Conservation (phyloP, 331 rosid genomes). For the Malus hybrid region DNA sequence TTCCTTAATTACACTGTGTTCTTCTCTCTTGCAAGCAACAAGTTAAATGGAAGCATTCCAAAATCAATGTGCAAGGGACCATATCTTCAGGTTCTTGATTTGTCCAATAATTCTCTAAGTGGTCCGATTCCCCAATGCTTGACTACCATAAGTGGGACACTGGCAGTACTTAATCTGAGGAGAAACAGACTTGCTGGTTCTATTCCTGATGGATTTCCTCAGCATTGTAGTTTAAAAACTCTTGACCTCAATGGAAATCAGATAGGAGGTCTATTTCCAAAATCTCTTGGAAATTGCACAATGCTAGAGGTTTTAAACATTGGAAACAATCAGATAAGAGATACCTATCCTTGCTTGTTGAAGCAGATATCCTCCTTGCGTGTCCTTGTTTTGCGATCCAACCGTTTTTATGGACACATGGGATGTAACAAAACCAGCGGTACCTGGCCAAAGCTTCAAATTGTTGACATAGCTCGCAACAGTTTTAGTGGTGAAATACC, state of each 20-base stretch:
- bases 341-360: conserved; percentile 38
- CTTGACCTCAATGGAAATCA: conserved; percentile 39
- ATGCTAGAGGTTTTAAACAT: conserved; percentile 42
- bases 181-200: conserved; percentile 24
- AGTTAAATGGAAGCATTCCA: conserved; percentile 23
- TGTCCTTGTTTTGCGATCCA: conserved; percentile 49
- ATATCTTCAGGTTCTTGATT: conserved; percentile 52
- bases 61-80: conserved; percentile 35
- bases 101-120: conserved; percentile 37
- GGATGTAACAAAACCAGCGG: conserved; percentile 16
- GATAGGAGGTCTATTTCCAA: conserved; percentile 38
- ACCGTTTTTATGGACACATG: conserved; percentile 29
- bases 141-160: conserved; percentile 6
- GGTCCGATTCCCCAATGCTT: conserved; percentile 43
- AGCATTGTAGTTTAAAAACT: conserved; percentile 30
- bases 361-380: conserved; percentile 36
- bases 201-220: conserved; percentile 32
- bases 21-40: conserved; percentile 48
- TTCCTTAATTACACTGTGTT: neutral
- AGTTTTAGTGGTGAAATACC: conserved; percentile 33
- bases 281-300: conserved; percentile 38
- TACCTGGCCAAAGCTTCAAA: conserved; percentile 50
- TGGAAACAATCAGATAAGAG: conserved; percentile 32
- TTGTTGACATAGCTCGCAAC: conserved; percentile 57
- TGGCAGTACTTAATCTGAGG: conserved; percentile 40